phyloP scores from a whole-genome alignment of 768 basidiomycete genomes.

The Vishniacozyma victoriae region DNA sequence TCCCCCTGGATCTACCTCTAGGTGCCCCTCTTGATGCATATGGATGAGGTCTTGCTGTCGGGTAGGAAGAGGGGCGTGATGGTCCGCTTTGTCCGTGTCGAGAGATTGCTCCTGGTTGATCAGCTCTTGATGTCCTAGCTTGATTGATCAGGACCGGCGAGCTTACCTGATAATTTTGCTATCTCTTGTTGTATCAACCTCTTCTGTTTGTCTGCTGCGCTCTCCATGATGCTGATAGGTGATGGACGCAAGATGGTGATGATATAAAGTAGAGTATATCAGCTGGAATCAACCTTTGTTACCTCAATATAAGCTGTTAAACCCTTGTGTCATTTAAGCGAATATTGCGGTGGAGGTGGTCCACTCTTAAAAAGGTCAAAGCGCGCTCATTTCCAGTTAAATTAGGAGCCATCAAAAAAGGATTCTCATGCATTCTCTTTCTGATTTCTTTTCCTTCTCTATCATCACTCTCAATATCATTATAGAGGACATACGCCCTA shows the following conservation, averaged over 20 bases:
- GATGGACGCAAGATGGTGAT: too few species aligned
- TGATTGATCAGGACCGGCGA: background rate
- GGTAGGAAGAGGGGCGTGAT: constrained; percentile 11
- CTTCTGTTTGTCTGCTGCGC: constrained; percentile 34
- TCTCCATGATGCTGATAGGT: too few species aligned
- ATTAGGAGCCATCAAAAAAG: too few species aligned
- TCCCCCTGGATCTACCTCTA: constrained; percentile 15
- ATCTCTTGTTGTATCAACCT: constrained; percentile 41
- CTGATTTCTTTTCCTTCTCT: constrained; percentile 7
- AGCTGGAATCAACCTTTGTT: too few species aligned
- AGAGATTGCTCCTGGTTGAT: constrained; percentile 27
- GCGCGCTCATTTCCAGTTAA: too few species aligned
- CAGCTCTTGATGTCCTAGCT: background rate
- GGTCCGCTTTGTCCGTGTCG: constrained; percentile 18
- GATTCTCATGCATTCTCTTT: too few species aligned
- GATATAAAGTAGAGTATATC: too few species aligned
- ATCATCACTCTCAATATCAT: constrained; percentile 3
- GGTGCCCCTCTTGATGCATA: constrained; percentile 1
- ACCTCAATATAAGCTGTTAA: too few species aligned
- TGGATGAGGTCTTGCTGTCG: constrained; percentile 20
- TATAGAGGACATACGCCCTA: background rate
- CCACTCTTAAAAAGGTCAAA: too few species aligned
- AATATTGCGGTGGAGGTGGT: too few species aligned
- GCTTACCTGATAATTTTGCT: constrained; percentile 43
- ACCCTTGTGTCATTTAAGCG: too few species aligned